Conservation (phyloP, 139 green algal species). For the Gonium pectorale region DNA sequence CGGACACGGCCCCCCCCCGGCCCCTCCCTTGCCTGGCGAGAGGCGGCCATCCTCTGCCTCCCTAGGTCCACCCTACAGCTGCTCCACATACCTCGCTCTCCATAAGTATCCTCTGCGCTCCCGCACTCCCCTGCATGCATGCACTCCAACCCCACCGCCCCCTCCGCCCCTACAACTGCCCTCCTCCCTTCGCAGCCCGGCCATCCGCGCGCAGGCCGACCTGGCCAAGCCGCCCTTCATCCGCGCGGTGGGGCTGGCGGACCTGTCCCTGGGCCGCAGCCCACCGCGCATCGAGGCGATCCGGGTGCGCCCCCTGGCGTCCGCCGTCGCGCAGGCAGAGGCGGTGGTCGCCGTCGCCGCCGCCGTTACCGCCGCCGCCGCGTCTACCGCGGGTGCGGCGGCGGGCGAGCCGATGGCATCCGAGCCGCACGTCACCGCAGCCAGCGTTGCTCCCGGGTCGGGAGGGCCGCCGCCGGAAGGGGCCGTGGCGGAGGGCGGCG, state of each 20-base stretch:
- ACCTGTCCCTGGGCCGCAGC: constrained; percentile 7
- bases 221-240: constrained; percentile 39
- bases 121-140: too few relatives aligned
- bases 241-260: neutral
- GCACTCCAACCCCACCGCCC: neutral
- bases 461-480: neutral
- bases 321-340: constrained; percentile 2
- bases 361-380: neutral
- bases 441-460: neutral
- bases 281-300: constrained; percentile 21
- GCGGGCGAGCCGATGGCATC: too few relatives aligned
- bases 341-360: neutral
- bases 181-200: neutral
- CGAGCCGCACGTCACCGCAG: neutral
- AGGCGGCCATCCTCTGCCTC: too few relatives aligned
- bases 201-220: neutral
- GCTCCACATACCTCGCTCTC: too few relatives aligned
- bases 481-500: neutral
- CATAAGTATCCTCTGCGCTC: too few relatives aligned
- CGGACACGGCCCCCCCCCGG: too few relatives aligned
- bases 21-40: too few relatives aligned
- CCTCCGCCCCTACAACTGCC: neutral
- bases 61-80: too few relatives aligned
- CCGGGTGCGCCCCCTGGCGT: constrained; percentile 25
- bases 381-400: neutral